Percentiles rank a stretch among this genome's conserved stretches.
phyloP scores from a whole-genome alignment of 345 rosid species.

The Bretschneidera sinensis region DNA sequence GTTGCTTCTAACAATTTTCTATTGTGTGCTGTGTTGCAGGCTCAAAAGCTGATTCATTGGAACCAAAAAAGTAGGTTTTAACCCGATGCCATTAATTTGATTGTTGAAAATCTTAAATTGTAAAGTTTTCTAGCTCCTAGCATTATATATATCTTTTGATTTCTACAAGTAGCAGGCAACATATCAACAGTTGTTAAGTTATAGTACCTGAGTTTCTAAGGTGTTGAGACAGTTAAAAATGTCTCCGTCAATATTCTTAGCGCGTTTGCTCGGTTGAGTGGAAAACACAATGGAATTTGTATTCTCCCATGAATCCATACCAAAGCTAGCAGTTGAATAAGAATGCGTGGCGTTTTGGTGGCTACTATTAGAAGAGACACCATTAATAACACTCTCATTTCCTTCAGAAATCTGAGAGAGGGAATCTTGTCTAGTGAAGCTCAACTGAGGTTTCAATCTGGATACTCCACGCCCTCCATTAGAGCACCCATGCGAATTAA shows the following conservation, averaged over 20 bases:
- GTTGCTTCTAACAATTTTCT: no score
- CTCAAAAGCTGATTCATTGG: neutral
- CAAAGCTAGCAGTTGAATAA: conserved; percentile 43
- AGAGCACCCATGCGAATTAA: conserved; percentile 38
- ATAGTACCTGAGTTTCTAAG: conserved; percentile 84
- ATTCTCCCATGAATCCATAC: conserved; percentile 78
- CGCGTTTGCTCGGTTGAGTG: conserved; percentile 50
- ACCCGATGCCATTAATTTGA: neutral
- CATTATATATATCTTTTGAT: neutral
- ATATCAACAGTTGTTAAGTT: neutral
- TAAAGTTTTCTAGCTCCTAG: neutral
- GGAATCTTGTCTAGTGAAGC: conserved; percentile 70
- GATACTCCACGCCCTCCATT: conserved; percentile 45
- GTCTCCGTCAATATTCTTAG: conserved; percentile 57
- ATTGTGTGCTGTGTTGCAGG: no score
- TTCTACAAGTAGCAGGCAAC: neutral
- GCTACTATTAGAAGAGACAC: conserved; percentile 39
- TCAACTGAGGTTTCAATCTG: conserved; percentile 71
- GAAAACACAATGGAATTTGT: conserved; percentile 65
- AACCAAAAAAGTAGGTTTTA: no score
- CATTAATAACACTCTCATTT: conserved; percentile 51
- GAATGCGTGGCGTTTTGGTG: conserved; percentile 38
- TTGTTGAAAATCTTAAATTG: conserved; percentile 6
- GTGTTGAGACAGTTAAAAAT: conserved; percentile 43
- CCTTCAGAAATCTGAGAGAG: conserved; percentile 72